Evolutionary conservation across 352 stramenopile species (phyloP).

Genomic region (Phytopythium kandeliae): DNA sequence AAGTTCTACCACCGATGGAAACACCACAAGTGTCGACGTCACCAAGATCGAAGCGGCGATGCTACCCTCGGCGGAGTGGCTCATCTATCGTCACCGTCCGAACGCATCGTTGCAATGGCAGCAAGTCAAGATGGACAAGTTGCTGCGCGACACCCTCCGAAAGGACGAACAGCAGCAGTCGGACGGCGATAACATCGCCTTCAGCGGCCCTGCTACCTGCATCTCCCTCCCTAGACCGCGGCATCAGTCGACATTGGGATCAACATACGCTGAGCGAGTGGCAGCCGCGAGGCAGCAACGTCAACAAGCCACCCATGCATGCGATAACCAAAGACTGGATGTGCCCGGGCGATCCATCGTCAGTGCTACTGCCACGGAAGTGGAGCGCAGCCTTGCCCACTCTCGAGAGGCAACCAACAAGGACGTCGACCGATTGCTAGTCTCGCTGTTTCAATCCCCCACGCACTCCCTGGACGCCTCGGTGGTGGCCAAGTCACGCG

Average conservation of each 20-base stretch:
- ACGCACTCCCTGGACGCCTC: too few species aligned
- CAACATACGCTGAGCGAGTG: constrained; percentile 38
- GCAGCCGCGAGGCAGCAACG: constrained; percentile 14
- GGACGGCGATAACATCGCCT: not conserved
- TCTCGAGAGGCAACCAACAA: constrained; percentile 35
- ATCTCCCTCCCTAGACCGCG: constrained; percentile 14
- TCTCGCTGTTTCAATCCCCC: constrained; percentile 29
- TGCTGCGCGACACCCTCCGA: constrained; percentile 26
- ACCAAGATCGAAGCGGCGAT: constrained; percentile 14
- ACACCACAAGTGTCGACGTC: not conserved
- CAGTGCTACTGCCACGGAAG: constrained; percentile 16
- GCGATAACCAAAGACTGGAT: not conserved
- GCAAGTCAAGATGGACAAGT: constrained; percentile 35
- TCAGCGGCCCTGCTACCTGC: not conserved
- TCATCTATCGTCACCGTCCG: constrained; percentile 46
- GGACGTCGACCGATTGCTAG: constrained; percentile 33
- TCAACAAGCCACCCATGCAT: not conserved
- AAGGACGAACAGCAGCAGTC: constrained; percentile 10
- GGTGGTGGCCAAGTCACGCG: too few species aligned
- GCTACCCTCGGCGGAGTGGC: constrained; percentile 41
- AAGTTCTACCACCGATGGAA: not conserved
- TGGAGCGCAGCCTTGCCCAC: constrained; percentile 18
- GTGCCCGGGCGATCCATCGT: constrained; percentile 7
- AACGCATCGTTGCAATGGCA: constrained; percentile 35
- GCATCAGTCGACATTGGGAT: constrained; percentile 21